Percentiles rank a stretch among this genome's conserved stretches.
These are phyloP conservation scores for Umbellularia californica DNA, from an alignment of 164 flowering plant genomes.

Conservation along the genomic window DNA sequence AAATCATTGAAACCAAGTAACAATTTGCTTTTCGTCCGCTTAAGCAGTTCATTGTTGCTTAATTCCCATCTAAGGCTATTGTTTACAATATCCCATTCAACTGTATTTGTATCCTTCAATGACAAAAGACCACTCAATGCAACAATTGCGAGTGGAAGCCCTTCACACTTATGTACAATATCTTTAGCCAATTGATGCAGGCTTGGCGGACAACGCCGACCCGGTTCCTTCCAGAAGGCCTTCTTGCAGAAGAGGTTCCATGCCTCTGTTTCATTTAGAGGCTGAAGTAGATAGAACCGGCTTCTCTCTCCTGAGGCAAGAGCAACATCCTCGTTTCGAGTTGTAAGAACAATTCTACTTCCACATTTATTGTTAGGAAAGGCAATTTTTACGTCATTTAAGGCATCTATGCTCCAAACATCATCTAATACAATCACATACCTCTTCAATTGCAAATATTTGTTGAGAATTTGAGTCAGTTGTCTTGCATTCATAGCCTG, in stretches of 20 bases:
- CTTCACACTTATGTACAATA: slow-evolving; percentile 19
- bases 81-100: slow-evolving; percentile 14
- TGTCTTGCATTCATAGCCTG: background rate
- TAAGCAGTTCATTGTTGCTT: slow-evolving; percentile 6
- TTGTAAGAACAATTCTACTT: slow-evolving; percentile 34
- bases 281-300: background rate
- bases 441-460: background rate
- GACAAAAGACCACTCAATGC: slow-evolving; percentile 17
- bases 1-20: slow-evolving; percentile 12
- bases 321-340: slow-evolving; percentile 33
- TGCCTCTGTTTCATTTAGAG: background rate
- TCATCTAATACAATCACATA: slow-evolving; percentile 49
- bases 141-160: slow-evolving; percentile 24
- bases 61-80: slow-evolving; percentile 16
- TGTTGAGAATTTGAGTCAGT: background rate
- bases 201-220: background rate
- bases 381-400: background rate
- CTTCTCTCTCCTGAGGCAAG: slow-evolving; percentile 17
- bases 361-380: slow-evolving; percentile 8
- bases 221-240: slow-evolving; percentile 4
- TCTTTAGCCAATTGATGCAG: background rate
- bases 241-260: slow-evolving; percentile 8
- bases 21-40: background rate
- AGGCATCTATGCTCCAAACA: slow-evolving; percentile 25
- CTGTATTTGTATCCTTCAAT: background rate